Evolutionary conservation across 2,329 filamentous ascomycete genomes (phyloP).

Genomic region (Venturia pyrina): DNA sequence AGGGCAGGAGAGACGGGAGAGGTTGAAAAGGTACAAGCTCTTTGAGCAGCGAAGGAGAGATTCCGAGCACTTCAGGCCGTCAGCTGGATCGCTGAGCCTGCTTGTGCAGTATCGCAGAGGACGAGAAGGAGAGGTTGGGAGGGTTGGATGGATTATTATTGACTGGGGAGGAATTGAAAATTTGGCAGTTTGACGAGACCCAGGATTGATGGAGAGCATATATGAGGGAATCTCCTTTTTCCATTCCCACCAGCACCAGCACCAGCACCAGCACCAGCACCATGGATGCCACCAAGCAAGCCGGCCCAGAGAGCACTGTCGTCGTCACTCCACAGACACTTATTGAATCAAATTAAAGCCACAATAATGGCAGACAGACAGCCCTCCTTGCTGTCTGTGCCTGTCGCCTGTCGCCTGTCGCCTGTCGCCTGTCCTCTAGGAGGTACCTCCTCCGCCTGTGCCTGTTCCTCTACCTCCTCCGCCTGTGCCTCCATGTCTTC

Average conservation of each 20-base stretch:
- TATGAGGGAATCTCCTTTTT: too few relatives aligned
- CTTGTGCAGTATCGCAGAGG: too few relatives aligned
- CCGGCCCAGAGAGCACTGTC: background rate
- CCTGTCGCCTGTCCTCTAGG: too few relatives aligned
- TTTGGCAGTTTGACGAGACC: background rate
- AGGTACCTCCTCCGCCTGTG: too few relatives aligned
- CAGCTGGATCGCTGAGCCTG: background rate
- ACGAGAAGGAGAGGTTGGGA: too few relatives aligned
- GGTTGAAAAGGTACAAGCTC: background rate
- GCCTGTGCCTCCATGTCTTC: too few relatives aligned
- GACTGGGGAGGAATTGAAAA: background rate
- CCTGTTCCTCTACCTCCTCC: too few relatives aligned
- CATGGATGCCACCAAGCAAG: background rate
- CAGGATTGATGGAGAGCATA: background rate
- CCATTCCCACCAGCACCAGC: too few relatives aligned
- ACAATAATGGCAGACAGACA: background rate
- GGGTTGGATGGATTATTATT: too few relatives aligned
- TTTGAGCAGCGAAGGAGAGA: background rate
- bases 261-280: too few relatives aligned
- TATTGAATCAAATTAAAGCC: conserved; percentile 4
- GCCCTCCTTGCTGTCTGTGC: too few relatives aligned
- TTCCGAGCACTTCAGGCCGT: background rate
- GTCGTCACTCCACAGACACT: background rate
- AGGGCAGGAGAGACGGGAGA: background rate
- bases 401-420: too few relatives aligned